Evolutionary conservation across 306 rosid species (phyloP), one percentile per base, ranked within the genome.

Genomic region (Dalbergia oliveri): DNA sequence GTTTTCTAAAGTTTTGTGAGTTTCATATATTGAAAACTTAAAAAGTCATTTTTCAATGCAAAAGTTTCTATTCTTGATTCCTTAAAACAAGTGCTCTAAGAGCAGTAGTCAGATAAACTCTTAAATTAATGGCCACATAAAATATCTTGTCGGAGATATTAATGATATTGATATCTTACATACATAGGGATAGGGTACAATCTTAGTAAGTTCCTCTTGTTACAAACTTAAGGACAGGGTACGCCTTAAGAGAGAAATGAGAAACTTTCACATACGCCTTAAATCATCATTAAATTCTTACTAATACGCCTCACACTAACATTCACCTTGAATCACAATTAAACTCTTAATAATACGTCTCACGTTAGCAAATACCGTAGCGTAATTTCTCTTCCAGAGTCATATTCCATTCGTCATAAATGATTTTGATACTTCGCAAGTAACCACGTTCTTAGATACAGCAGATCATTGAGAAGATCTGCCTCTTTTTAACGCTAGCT

Each of bases 391-490:
- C 76, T 34, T 53, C 64, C 9, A 47, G 31, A 53, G 54, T 43
- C 43, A 6, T 73, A 15, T 73, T 73, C 57, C 1, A 26, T 26
- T 26, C 31, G n/a, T 57, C 68, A 41, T 41, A 73, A 39, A 51
- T 71, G 69, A 45, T 58, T 60, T 43, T 35, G 72, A 67, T 18
- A 19, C 54, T 19, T 26, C 43, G 12, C 60, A 23, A 47, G 19
- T 62, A 31, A 18, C 49, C 23, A n/a, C n/a, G 61, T 62, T 61
- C 61, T 45, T 62, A n/a, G 13, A 61, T 75, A 11, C 37, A 62
- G 71, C 19, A 62, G 49, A 75, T 49, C 71, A 62, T 62, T 62
- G 44, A 62, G 71, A 62, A 50, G 75, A 70, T 75, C 79, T 31
- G 10, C 77, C 66, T 56, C 49, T 43, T 6, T 43, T 43, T 43